Evolutionary conservation across 331 rosid species (phyloP).

Genomic region (Pyrus hybrid): DNA sequence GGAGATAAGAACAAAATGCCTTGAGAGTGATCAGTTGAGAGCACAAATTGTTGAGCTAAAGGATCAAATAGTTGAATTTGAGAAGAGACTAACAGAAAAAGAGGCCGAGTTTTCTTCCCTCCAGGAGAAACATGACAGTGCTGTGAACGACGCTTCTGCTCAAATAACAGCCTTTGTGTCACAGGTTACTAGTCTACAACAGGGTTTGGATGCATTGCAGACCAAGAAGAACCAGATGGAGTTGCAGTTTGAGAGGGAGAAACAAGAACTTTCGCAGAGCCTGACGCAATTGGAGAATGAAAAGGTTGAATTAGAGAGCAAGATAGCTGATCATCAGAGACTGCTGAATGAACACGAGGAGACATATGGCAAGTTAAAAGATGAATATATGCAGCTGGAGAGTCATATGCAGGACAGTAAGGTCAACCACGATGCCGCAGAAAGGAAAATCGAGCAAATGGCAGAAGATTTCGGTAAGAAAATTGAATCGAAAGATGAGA

Average conservation of each 20-base stretch:
- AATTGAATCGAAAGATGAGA: constrained; percentile 42
- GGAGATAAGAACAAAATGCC: constrained; percentile 28
- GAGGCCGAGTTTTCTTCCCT: constrained; percentile 42
- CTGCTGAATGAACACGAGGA: constrained; percentile 47
- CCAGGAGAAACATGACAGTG: constrained; percentile 31
- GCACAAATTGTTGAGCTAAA: constrained; percentile 40
- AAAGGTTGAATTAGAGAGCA: constrained; percentile 41
- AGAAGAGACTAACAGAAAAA: constrained; percentile 35
- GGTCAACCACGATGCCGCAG: constrained; percentile 44
- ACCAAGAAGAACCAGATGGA: constrained; percentile 48
- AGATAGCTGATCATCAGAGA: constrained; percentile 32
- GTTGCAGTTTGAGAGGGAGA: constrained; percentile 35
- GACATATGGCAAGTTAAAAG: constrained; percentile 45
- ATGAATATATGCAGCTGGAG: constrained; percentile 45
- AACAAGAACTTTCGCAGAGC: constrained; percentile 41
- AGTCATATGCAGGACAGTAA: constrained; percentile 43
- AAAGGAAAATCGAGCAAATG: constrained; percentile 46
- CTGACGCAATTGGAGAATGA: constrained; percentile 39
- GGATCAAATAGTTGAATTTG: constrained; percentile 37
- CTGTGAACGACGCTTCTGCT: constrained; percentile 45
- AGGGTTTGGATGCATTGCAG: constrained; percentile 48
- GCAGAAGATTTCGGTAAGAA: constrained; percentile 26
- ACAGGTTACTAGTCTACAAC: constrained; percentile 46
- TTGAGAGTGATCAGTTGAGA: constrained; percentile 32
- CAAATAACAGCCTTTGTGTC: constrained; percentile 34